Evolutionary conservation across 1,139 yeast species (phyloP).

Genomic region (Suhomyces bokatorum): DNA sequence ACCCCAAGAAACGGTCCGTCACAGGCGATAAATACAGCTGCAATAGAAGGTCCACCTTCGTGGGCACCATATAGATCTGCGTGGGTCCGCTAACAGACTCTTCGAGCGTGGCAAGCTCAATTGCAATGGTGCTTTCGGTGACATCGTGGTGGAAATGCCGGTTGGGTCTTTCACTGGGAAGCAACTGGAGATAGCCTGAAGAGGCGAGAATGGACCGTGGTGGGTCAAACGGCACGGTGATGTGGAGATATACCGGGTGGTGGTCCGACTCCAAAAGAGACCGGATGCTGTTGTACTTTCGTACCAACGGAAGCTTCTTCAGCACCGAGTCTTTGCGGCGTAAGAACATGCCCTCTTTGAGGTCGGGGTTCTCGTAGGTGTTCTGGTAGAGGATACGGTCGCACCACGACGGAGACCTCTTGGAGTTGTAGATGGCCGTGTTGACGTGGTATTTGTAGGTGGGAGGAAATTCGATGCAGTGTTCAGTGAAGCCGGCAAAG

Average conservation of each 20-base stretch:
- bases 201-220: slow-evolving; percentile 44
- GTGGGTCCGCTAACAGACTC: slow-evolving; percentile 44
- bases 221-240: slow-evolving; percentile 43
- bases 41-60: slow-evolving; percentile 34
- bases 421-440: slow-evolving; percentile 52
- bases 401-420: slow-evolving; percentile 85
- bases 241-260: slow-evolving; percentile 45
- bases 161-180: slow-evolving; percentile 30
- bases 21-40: slow-evolving; percentile 32
- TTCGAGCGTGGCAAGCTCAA: slow-evolving; percentile 14
- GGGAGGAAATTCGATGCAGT: slow-evolving; percentile 62
- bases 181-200: slow-evolving; percentile 42
- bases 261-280: slow-evolving; percentile 42
- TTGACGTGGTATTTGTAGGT: slow-evolving; percentile 68
- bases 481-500: slow-evolving; percentile 66
- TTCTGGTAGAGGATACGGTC: slow-evolving; percentile 69
- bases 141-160: slow-evolving; percentile 20
- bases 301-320: slow-evolving; percentile 25
- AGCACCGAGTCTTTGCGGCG: slow-evolving; percentile 8
- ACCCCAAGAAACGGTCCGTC: slow-evolving; percentile 41
- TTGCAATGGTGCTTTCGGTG: slow-evolving; percentile 6
- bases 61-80: slow-evolving; percentile 45
- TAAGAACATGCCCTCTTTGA: slow-evolving; percentile 4
- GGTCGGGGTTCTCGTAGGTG: slow-evolving; percentile 34
- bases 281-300: slow-evolving; percentile 42